Evolutionary conservation across 2,329 filamentous ascomycete genomes (phyloP), one percentile per base, ranked within the genome.

Genomic region (Trichoderma polysporum): DNA sequence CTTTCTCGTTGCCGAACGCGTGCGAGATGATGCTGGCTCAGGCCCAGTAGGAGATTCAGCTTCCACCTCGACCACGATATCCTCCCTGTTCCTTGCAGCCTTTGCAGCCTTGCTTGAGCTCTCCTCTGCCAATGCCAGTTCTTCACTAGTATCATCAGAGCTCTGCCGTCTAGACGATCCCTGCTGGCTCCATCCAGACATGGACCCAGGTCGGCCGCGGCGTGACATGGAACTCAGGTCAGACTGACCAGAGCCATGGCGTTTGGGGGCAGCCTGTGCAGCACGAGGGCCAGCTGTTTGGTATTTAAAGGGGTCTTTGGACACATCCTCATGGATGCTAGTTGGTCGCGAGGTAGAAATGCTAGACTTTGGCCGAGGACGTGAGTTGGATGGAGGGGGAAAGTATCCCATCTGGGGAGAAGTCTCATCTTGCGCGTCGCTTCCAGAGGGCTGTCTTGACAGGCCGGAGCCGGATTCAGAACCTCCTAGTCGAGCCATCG

Each of bases 341-440:
- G 73, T 69, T 19, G 77, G 75, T 39, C 78, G 75, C 66, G 82
- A 83, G 5, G 78, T 78, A 25, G 78, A 74, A 35, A 81, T 80
- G 7, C 79, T 78, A 2, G 83, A 81, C 15, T 79, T 79, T 45
- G 77, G 79, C 33, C 82, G 81, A 33, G 77, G 74, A 7, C 78
- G 79, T 31, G 79, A 73, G 45, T 77, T 73, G 10, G 77, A 76
- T 19, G 84, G 82, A 7, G 84, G 82, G 17, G 83, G 76, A 62
- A 86, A 86, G 67, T 83, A 81, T 35, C 85, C 84, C 76, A 84
- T 81, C 0, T 83, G 82, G 15, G 84, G 83, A 62, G 81, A 78
- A 0, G 73, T 75, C 29, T 73, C 72, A 25, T 73, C 75, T 17
- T 78, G 74, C 65, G 78, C 72, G 17, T 79, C 74, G 49, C 61